Evolutionary conservation across 768 basidiomycete genomes (phyloP).

Genomic region (Lepiota subincarnata): DNA sequence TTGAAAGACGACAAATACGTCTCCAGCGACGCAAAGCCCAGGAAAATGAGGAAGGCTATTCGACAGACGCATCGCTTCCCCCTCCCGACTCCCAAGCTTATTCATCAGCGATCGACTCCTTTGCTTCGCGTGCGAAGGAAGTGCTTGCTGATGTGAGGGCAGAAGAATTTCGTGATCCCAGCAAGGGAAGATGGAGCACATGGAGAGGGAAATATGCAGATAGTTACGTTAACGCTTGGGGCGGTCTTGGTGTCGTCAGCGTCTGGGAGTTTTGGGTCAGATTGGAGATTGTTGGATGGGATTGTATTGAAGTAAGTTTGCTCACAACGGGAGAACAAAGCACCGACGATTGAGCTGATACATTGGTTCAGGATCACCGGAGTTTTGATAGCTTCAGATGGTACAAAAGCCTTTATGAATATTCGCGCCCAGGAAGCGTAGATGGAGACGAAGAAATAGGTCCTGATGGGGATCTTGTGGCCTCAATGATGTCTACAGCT

Average conservation of each 20-base stretch:
- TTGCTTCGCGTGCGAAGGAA: conserved; percentile 46
- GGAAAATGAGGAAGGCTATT: conserved; percentile 73
- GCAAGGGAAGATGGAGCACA: conserved; percentile 53
- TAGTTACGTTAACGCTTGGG: conserved; percentile 87
- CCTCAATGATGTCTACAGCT: conserved; percentile 83
- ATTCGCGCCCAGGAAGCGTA: conserved; percentile 53
- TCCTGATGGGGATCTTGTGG: conserved; percentile 82
- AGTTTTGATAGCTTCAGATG: conserved; percentile 79
- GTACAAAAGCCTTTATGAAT: conserved; percentile 76
- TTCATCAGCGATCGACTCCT: conserved; percentile 49
- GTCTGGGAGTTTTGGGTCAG: conserved; percentile 97
- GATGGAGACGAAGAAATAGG: conserved; percentile 50
- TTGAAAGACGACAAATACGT: conserved; percentile 49
- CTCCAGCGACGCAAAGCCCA: conserved; percentile 21
- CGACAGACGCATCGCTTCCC: conserved; percentile 75
- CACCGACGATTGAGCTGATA: background rate
- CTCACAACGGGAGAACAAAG: background rate
- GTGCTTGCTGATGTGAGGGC: conserved; percentile 80
- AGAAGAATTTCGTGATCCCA: conserved; percentile 80
- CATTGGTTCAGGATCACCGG: conserved; percentile 36
- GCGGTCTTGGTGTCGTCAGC: conserved; percentile 79
- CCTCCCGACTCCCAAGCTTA: conserved; percentile 70
- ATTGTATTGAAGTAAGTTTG: conserved; percentile 67
- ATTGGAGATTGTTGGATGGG: conserved; percentile 83
- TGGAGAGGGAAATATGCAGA: conserved; percentile 81